These are phyloP conservation scores for Chaetomium cochliodes DNA, from an alignment of 495 filamentous ascomycete species.

Conservation along the genomic window DNA sequence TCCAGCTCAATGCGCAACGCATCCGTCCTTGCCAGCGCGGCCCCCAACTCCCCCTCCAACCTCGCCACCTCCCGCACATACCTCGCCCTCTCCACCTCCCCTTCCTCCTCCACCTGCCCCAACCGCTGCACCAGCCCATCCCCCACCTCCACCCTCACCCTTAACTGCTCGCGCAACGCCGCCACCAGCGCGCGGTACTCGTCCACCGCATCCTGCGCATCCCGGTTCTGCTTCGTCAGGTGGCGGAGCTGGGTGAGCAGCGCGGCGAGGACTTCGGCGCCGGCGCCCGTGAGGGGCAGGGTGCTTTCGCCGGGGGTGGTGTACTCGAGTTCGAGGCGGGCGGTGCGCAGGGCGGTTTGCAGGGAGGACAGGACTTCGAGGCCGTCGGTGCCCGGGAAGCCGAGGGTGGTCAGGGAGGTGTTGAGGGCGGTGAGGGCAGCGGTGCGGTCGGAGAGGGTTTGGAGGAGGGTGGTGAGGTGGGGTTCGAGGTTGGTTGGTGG, in stretches of 20 bases:
- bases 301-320: constrained; percentile 61
- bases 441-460: constrained; percentile 42
- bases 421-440: constrained; percentile 39
- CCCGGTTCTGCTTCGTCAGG: constrained; percentile 48
- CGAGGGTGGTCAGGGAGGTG: constrained; percentile 47
- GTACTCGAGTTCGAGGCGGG: constrained; percentile 65
- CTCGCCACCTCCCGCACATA: background rate
- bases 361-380: constrained; percentile 55
- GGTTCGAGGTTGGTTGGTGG: constrained; percentile 35
- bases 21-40: background rate
- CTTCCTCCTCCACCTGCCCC: too few relatives aligned
- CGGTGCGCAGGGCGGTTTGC: constrained; percentile 56
- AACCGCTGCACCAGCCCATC: constrained; percentile 29
- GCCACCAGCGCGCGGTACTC: constrained; percentile 53
- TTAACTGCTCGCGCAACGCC: constrained; percentile 49
- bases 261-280: constrained; percentile 49
- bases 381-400: constrained; percentile 53
- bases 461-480: constrained; percentile 37
- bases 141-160: constrained; percentile 44
- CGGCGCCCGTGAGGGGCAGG: constrained; percentile 45
- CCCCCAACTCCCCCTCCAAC: background rate
- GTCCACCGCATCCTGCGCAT: constrained; percentile 56
- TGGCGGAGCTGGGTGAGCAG: constrained; percentile 44
- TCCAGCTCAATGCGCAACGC: constrained; percentile 21
- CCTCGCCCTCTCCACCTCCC: background rate